Base-by-base conservation (phyloP, 805 yeast species). In the Suhomyces kilbournensis region DNA sequence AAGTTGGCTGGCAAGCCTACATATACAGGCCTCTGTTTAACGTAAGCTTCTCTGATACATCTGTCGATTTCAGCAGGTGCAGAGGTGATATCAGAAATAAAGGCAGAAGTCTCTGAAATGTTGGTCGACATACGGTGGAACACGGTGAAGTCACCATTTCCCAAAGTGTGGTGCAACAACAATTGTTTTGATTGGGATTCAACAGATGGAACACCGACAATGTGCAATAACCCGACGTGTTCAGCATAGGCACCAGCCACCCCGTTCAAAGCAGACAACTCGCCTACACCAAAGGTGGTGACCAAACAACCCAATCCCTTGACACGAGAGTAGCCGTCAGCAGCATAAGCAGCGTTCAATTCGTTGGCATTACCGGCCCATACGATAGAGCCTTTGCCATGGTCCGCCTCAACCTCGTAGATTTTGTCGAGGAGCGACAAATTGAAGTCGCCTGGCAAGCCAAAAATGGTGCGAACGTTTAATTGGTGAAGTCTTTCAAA, bases 361-460 rank as follows among this genome's bases (percentile, higher is more conserved):
- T 89, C 96, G 72, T 89, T 89, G 67, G 94, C 88, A 69, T 89
- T 88, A 65, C 96, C 96, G 48, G 90, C 91, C 96, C 96, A 89
- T 76, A 87, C 80, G 70, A 89, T 65, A n/a, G 53, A 51, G 25
- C 48, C 48, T 17, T 48, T 39, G 8, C 53, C 53, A 19, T 51
- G 53, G 25, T 42, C 51, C 45, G 88, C 89, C 40, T 80, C 83
- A 50, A 86, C 89, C 64, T 85, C 88, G 69, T 85, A 84, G 64
- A 86, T 77, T 66, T 85, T 83, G 65, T 86, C 93, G 55, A 86
- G 74, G 50, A 86, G 70, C 15, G 88, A 74, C 70, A 86, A 77
- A 77, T 86, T 86, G 81, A 86, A 86, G 71, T 86, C 93, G 65
- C 93, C 93, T 56, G 93, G 93, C 52, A 86, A 79, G 65, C 93